Evolutionary conservation across 2,329 filamentous ascomycete species (phyloP), one percentile per base, ranked within the genome.

Genomic region (Coniochaeta hoffmannii): DNA sequence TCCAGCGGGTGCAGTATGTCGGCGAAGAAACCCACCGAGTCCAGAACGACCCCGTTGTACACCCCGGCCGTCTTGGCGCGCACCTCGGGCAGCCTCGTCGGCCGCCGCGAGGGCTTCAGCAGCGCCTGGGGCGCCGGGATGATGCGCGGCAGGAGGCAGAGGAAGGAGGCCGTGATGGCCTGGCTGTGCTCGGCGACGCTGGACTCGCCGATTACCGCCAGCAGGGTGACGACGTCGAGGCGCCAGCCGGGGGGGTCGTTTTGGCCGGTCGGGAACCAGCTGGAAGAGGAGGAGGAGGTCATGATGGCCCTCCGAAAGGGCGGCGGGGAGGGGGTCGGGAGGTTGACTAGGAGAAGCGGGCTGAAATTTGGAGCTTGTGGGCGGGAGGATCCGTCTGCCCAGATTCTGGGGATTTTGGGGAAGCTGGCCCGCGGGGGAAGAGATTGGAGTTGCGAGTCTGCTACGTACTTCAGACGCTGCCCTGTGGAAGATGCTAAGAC

Each of bases 81-180:
- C 15, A 76, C 74, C 58, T 79, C 75, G 46, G 82, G 82, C 63
- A 86, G 76, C 46, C 81, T 75, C 28, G 70, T 71, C 8, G 80
- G 80, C 2, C 82, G 76, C 22, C 82, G 76, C 22, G 73, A 70
- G 10, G 81, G 75, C 57, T 80, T 81, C 50, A 86, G 70, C n/a
- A 86, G 73, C 50, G 79, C 79, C 66, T 86, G 82, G 1, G 83
- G 82, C 1, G 83, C 83, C 9, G 82, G 83, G 28, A 86, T 76
- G 53, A 86, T 75, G 51, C 82, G 77, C 28, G 83, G 83, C 3
- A 85, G 71, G 36, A 81, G 73, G 60, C 80, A 82, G 32, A 81
- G 73, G 58, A 75, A 73, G 10, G 79, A 81, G n/a, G 81, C 76
- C 2, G 81, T 84, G 58, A 84, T 76, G 53, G 78, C 73, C 64